Percentiles rank a stretch among this genome's conserved stretches.
phyloP scores from a whole-genome alignment of 352 stramenopile genomes.

The Phytophthora syringae region DNA sequence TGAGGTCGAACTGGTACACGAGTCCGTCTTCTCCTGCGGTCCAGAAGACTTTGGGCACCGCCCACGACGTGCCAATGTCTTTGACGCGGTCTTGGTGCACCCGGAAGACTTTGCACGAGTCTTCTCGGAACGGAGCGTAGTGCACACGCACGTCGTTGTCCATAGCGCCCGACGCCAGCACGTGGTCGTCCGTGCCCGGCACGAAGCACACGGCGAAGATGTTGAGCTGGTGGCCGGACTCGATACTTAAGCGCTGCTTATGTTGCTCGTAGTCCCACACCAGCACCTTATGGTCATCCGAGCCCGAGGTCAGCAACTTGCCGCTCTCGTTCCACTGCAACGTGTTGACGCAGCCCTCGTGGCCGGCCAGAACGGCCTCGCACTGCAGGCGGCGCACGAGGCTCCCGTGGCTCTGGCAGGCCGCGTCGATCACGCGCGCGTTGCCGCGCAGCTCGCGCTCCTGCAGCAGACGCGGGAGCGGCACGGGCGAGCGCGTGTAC shows the following conservation, averaged over 20 bases:
- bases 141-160: conserved; percentile 89
- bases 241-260: conserved; percentile 60
- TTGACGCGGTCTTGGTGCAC: conserved; percentile 84
- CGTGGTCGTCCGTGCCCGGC: conserved; percentile 78
- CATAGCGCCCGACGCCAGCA: conserved; percentile 80
- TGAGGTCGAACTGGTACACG: conserved; percentile 86
- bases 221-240: conserved; percentile 81
- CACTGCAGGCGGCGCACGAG: conserved; percentile 67
- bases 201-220: conserved; percentile 92
- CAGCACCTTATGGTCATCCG: conserved; percentile 81
- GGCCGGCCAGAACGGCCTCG: conserved; percentile 59
- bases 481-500: conserved; percentile 32
- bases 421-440: conserved; percentile 44
- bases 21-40: conserved; percentile 86
- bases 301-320: conserved; percentile 76
- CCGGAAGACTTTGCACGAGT: conserved; percentile 68
- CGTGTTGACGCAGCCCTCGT: conserved; percentile 87
- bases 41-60: conserved; percentile 85
- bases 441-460: conserved; percentile 67
- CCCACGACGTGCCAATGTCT: conserved; percentile 71
- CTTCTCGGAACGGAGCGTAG: conserved; percentile 78
- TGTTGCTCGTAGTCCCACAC: conserved; percentile 82
- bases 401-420: conserved; percentile 60
- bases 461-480: conserved; percentile 47
- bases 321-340: conserved; percentile 82